These are phyloP conservation scores for Colletotrichum aenigma DNA, from an alignment of 2,329 filamentous ascomycete species.

Conservation along the genomic window DNA sequence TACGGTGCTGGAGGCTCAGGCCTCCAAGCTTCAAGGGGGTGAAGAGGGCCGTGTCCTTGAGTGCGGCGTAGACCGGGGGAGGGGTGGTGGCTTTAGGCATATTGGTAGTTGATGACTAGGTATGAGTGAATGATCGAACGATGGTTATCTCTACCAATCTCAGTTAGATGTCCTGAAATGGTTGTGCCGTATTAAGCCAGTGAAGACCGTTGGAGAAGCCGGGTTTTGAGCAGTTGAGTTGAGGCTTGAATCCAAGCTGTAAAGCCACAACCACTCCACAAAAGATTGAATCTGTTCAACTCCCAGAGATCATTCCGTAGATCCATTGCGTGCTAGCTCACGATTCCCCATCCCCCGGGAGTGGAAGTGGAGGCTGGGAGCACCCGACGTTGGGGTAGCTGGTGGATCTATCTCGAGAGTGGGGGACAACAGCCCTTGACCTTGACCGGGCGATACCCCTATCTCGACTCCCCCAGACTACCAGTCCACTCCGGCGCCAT, in stretches of 20 bases:
- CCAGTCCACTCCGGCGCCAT: neutral
- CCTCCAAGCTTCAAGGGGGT: conserved; percentile 36
- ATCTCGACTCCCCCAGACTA: neutral
- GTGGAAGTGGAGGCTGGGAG: neutral
- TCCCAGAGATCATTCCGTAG: neutral
- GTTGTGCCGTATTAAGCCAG: neutral
- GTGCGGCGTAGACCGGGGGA: conserved; percentile 11
- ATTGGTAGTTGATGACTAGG: neutral
- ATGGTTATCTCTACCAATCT: neutral
- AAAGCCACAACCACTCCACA: neutral
- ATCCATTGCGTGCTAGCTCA: neutral
- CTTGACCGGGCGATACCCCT: neutral
- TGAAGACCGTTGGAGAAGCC: neutral
- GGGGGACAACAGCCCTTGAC: neutral
- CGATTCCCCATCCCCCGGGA: neutral
- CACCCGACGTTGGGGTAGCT: neutral
- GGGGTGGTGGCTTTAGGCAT: conserved; percentile 11
- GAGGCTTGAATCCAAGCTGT: neutral
- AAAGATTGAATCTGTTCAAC: neutral
- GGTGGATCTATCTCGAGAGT: neutral
- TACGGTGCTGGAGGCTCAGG: conserved; percentile 36
- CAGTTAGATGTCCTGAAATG: neutral
- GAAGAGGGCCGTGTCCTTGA: conserved; percentile 32
- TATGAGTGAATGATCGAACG: neutral
- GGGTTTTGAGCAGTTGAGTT: neutral